Evolutionary conservation across 345 rosid genomes (phyloP).

Genomic region (Linum tenue): DNA sequence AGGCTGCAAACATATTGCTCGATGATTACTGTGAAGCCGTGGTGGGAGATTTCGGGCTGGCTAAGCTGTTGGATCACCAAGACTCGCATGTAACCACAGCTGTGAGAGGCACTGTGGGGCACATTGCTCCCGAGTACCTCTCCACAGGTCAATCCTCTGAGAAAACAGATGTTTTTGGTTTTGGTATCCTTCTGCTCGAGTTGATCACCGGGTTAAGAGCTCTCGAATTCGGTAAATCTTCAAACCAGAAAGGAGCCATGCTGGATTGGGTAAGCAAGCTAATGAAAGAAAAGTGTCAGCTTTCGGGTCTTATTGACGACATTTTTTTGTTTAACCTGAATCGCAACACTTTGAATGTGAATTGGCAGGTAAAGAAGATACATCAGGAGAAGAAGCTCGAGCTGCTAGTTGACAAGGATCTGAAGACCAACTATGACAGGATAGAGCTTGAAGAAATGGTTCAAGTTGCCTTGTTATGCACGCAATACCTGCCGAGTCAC

Average conservation of each 20-base stretch:
- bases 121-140: conserved; percentile 90
- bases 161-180: conserved; percentile 94
- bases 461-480: conserved; percentile 78
- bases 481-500: conserved; percentile 66
- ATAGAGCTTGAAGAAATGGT: conserved; percentile 80
- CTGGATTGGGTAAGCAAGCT: conserved; percentile 72
- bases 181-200: conserved; percentile 83
- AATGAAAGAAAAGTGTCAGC: background rate
- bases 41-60: conserved; percentile 92
- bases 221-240: conserved; percentile 69
- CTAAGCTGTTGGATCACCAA: conserved; percentile 78
- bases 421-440: conserved; percentile 54
- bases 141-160: conserved; percentile 92
- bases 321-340: background rate
- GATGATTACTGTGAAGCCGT: conserved; percentile 79
- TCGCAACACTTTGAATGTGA: background rate
- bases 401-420: conserved; percentile 75
- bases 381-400: conserved; percentile 88
- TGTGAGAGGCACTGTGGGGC: conserved; percentile 93
- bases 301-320: background rate
- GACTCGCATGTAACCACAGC: conserved; percentile 93
- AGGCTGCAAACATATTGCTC: conserved; percentile 91
- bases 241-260: conserved; percentile 77
- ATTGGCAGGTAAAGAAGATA: conserved; percentile 65
- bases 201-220: conserved; percentile 75